Evolutionary conservation across 768 basidiomycete genomes (phyloP), one percentile per base, ranked within the genome.

Genomic region (Russula olivacea): DNA sequence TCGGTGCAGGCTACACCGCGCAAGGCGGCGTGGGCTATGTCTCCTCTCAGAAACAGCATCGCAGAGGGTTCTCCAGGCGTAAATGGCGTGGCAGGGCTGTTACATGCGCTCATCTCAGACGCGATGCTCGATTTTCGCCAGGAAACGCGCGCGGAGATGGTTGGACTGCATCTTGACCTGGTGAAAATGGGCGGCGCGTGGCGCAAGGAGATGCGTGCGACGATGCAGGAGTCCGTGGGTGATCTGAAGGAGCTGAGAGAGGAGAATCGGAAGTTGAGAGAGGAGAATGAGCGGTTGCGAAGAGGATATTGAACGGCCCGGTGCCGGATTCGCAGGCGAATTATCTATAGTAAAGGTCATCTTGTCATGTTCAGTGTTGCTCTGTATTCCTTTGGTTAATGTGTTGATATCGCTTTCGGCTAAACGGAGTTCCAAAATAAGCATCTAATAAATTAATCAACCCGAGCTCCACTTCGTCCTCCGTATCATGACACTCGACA

Each of bases 61-160:
- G 36, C 72, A 64, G 61, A 79, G 78, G 32, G 80, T 79, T 38
- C 74, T 70, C 58, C 77, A 71, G 57, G 76, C 71, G 28, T 63
- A 71, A 48, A 72, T 69, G 61, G 76, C 68, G 79, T 83, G 17
- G 84, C 88, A 54, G 84, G 86, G 45, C 76, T 89, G 30, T 72
- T 91, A 63, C 81, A 83, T 59, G 78, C 78, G 25, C 82, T 89
- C 58, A 81, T 91, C 56, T 79, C 80, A 50, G 88, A 90, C 59
- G 85, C 83, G 61, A 83, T 91, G 83, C 82, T 79, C 66, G 89
- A 91, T 66, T 87, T 83, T 69, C 86, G 85, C 71, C 77, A 79
- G 65, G 87, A 90, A 71, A 84, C 82, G 25, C 80, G 81, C 68
- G 77, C 81, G n/a, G 85, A 89, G 77, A 82, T 90, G 80, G 80